These are phyloP conservation scores for Albugo laibachii DNA, from an alignment of 352 stramenopile genomes.

Conservation along the genomic window DNA sequence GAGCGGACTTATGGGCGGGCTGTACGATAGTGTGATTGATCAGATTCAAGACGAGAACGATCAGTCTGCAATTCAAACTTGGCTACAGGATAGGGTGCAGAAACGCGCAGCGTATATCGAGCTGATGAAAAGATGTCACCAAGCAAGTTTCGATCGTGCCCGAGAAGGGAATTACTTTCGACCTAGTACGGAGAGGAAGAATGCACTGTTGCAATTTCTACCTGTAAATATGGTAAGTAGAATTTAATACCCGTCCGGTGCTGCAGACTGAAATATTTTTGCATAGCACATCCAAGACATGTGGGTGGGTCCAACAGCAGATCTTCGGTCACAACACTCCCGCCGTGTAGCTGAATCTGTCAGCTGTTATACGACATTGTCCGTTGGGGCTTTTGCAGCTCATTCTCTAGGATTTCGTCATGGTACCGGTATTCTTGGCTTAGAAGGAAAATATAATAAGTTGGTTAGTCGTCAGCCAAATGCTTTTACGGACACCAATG, in stretches of 20 bases:
- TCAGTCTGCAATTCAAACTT: slow-evolving; percentile 42
- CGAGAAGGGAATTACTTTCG: slow-evolving; percentile 63
- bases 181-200: slow-evolving; percentile 69
- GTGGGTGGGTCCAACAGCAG: slow-evolving; percentile 48
- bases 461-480: slow-evolving; percentile 3
- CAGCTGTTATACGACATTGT: slow-evolving; percentile 44
- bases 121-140: slow-evolving; percentile 43
- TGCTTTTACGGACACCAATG: slow-evolving; percentile 47
- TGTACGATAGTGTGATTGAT: slow-evolving; percentile 74
- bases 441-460: slow-evolving; percentile 10
- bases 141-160: slow-evolving; percentile 39
- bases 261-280: neutral
- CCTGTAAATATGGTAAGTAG: slow-evolving; percentile 44
- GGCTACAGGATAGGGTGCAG: slow-evolving; percentile 49
- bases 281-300: slow-evolving; percentile 58
- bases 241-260: neutral
- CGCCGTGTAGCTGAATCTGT: slow-evolving; percentile 33
- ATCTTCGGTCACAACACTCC: slow-evolving; percentile 43
- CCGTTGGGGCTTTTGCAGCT: slow-evolving; percentile 56
- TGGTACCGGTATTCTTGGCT: slow-evolving; percentile 39
- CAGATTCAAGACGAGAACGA: slow-evolving; percentile 67
- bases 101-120: slow-evolving; percentile 55
- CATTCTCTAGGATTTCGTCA: slow-evolving; percentile 71
- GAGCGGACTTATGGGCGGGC: slow-evolving; percentile 28
- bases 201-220: slow-evolving; percentile 39